A percentile compares a stretch with the other conserved stretches of the same genome.
Evolutionary conservation across 2,329 filamentous ascomycete genomes (phyloP).

Genomic region (Paecilomyces dactylethromorphus): DNA sequence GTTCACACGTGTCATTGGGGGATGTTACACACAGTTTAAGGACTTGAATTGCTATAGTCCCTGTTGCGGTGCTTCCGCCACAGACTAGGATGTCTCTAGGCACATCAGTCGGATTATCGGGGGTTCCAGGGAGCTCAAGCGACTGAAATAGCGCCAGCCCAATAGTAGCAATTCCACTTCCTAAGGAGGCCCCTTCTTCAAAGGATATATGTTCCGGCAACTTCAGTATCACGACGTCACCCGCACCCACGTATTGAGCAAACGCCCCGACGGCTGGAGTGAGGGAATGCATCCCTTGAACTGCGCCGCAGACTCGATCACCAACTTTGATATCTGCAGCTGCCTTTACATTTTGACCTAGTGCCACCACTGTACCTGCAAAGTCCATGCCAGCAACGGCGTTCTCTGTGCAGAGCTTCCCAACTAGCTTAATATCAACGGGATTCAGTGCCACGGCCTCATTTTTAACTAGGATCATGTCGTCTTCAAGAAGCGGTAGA

Average conservation of each 20-base stretch:
- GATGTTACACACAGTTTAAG: constrained; percentile 27
- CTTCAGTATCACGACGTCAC: constrained; percentile 21
- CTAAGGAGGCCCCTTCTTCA: constrained; percentile 22
- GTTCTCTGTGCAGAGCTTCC: constrained; percentile 11
- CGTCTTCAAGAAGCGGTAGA: not conserved
- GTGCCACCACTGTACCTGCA: not conserved
- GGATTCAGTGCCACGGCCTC: constrained; percentile 27
- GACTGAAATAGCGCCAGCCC: constrained; percentile 3
- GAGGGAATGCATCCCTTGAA: constrained; percentile 21
- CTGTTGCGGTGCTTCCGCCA: constrained; percentile 40
- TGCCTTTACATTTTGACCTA: not conserved
- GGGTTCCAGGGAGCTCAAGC: not conserved
- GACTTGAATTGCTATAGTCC: constrained; percentile 41
- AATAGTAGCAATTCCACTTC: constrained; percentile 14
- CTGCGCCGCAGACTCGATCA: constrained; percentile 28
- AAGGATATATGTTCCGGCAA: constrained; percentile 24
- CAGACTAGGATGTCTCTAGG: constrained; percentile 34
- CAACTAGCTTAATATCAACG: constrained; percentile 19
- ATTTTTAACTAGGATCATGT: constrained; percentile 12
- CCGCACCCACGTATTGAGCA: constrained; percentile 26
- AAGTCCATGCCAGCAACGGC: constrained; percentile 17
- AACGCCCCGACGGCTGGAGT: constrained; percentile 25
- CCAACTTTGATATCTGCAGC: constrained; percentile 12
- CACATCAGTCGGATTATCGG: constrained; percentile 14
- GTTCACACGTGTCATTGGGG: no score